Evolutionary conservation across 495 filamentous ascomycete genomes (phyloP).

Genomic region (Usnea hakonensis): DNA sequence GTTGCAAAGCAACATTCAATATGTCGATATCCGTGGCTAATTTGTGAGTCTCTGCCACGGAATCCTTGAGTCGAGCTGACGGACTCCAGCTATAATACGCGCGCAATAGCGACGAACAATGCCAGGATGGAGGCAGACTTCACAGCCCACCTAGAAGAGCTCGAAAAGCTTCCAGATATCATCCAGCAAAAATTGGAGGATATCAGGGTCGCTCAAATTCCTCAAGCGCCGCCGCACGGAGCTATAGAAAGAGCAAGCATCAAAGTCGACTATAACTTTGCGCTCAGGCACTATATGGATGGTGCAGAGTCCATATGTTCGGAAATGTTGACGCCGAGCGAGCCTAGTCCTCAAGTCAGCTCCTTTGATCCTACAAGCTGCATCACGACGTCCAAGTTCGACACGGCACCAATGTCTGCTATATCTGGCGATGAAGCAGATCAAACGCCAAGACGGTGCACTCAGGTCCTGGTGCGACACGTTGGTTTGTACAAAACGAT

Average conservation of each 20-base stretch:
- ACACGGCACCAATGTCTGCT: no score
- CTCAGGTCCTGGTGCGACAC: no score
- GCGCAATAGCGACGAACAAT: neutral
- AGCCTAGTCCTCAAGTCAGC: neutral
- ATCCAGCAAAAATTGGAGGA: neutral
- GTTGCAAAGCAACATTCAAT: neutral
- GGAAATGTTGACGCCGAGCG: neutral
- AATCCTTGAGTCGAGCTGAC: no score
- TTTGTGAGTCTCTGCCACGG: neutral
- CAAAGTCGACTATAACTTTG: neutral
- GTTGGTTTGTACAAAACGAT: no score
- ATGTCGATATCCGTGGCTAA: neutral
- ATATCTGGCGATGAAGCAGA: no score
- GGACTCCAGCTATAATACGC: neutral
- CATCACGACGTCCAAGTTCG: neutral
- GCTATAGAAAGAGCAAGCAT: neutral
- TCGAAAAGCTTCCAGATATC: neutral
- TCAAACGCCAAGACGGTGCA: no score
- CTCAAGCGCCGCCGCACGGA: neutral
- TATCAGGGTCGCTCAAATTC: neutral
- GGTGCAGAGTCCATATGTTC: neutral
- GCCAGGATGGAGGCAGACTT: neutral
- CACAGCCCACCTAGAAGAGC: neutral
- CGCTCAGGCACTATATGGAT: neutral
- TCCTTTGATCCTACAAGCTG: neutral